Percentiles rank a stretch among this genome's conserved stretches.
Conservation (phyloP, 768 basidiomycete genomes). For the Mycena galopus region DNA sequence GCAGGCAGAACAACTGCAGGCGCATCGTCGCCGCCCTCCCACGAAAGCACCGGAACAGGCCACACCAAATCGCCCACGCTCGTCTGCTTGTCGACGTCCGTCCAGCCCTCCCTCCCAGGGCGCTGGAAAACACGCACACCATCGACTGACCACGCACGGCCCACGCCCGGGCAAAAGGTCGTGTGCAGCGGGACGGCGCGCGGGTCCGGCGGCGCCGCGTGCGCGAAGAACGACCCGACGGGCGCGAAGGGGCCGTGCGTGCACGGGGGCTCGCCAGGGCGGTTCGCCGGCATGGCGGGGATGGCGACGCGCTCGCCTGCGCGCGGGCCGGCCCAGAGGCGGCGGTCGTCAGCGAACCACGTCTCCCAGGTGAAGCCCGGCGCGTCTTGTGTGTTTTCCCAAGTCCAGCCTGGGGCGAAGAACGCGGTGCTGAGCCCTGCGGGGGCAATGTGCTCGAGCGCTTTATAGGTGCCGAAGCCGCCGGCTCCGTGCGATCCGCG, state of each 20-base stretch:
- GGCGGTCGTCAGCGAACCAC: conserved; percentile 84
- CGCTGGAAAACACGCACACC: conserved; percentile 66
- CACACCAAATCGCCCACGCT: conserved; percentile 79
- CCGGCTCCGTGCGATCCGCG: conserved; percentile 82
- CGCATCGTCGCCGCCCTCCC: conserved; percentile 58
- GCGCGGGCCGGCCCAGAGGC: conserved; percentile 76
- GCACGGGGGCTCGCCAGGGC: conserved; percentile 57
- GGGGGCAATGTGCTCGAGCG: conserved; percentile 72
- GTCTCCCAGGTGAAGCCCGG: conserved; percentile 71
- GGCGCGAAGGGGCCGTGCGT: conserved; percentile 68
- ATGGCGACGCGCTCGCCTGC: conserved; percentile 57
- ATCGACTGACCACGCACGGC: conserved; percentile 75
- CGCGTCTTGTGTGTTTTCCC: conserved; percentile 77
- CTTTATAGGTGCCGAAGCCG: conserved; percentile 77
- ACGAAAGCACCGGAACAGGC: conserved; percentile 68
- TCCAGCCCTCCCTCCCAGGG: conserved; percentile 71
- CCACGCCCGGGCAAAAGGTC: conserved; percentile 79
- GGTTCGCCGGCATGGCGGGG: conserved; percentile 53
- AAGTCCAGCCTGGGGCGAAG: conserved; percentile 88
- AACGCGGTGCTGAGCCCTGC: conserved; percentile 80
- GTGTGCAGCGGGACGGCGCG: conserved; percentile 67
- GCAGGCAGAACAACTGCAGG: conserved; percentile 54
- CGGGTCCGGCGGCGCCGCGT: conserved; percentile 68
- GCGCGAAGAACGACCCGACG: conserved; percentile 66
- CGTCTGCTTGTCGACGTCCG: conserved; percentile 82